Base-by-base conservation (phyloP, 140 eudicot genomes). In the Flaveria floridana region DNA sequence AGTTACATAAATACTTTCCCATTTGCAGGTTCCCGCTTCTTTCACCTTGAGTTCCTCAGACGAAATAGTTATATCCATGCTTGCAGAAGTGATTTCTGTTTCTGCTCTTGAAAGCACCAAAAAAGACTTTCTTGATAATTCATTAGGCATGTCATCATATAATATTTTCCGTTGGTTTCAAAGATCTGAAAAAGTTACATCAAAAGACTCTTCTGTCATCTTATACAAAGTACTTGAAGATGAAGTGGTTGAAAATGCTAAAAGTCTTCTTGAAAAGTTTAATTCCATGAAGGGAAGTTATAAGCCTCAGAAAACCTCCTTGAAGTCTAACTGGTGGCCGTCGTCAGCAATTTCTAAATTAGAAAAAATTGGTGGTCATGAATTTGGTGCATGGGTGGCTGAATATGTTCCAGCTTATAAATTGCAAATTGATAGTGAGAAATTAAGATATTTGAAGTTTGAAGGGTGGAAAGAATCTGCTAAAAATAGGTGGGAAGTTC, bases 351-450 rank as follows among this genome's bases (percentile, higher is more conserved):
- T 42, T 37, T 71, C 84, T 65, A 77, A 87, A 75, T 64, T 94
- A 84, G 94, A 87, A 67, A 87, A 87, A 81, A 87, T 91, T 12
- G 97, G 95, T 41, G 99, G 99, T 12, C 77, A 72, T 72, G 97
- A 90, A 65, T 94, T 94, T 78, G 51, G 86, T 72, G 67, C 82
- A 9, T 94, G 97, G 99, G 81, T 78, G 16, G 78, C 84, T 44
- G 97, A 94, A 80, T 81, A 79, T 87, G 85, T 88, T 23, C 97
- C 99, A 25, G 87, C 89, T 2, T 94, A 86, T 77, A 82, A 66
- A 82, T 76, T 94, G 79, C 86, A 83, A 74, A 85, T 94, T 26
- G 83, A 88, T 41, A 77, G 77, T 42, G 80, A 79, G 19, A 91
- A 82, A 66, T 63, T 84, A 34, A 21, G n/a, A 48, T 73, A 84